A percentile compares a stretch with the other conserved stretches of the same genome.
Conservation (phyloP, 306 rosid genomes). For the Acmispon strigosus region DNA sequence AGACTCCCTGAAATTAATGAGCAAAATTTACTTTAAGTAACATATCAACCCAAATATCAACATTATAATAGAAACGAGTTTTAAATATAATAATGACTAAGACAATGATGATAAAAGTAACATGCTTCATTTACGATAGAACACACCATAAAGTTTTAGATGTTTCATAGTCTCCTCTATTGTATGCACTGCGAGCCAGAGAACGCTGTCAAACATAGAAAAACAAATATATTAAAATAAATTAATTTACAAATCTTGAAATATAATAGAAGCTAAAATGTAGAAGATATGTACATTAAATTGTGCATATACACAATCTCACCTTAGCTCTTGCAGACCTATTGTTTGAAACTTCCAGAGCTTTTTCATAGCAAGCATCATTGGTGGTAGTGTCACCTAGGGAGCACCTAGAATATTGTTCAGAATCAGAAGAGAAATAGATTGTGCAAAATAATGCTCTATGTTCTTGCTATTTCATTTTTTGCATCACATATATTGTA, state of each 20-base stretch:
- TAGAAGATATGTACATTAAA: background rate
- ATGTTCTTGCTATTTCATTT: background rate
- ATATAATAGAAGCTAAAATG: background rate
- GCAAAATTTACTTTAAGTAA: background rate
- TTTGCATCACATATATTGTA: background rate
- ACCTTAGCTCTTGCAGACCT: conserved; percentile 96
- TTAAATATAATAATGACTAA: background rate
- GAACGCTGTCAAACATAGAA: conserved; percentile 55
- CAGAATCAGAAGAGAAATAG: conserved; percentile 18
- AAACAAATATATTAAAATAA: background rate
- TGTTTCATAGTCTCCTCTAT: conserved; percentile 77
- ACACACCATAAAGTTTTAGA: conserved; percentile 53
- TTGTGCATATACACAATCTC: background rate
- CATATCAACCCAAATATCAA: conserved; percentile 4
- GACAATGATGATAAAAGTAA: background rate
- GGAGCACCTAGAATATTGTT: conserved; percentile 70
- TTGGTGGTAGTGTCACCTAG: conserved; percentile 75
- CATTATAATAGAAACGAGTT: background rate
- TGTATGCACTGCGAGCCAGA: conserved; percentile 96
- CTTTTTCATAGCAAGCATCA: conserved; percentile 81
- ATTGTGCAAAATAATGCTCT: background rate
- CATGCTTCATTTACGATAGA: conserved; percentile 4
- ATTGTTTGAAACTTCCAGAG: conserved; percentile 81
- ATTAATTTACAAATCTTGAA: background rate
- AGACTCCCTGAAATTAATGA: conserved; percentile 68